phyloP scores from a whole-genome alignment of 108 stramenopile species.

The Conticribra guillardii region DNA sequence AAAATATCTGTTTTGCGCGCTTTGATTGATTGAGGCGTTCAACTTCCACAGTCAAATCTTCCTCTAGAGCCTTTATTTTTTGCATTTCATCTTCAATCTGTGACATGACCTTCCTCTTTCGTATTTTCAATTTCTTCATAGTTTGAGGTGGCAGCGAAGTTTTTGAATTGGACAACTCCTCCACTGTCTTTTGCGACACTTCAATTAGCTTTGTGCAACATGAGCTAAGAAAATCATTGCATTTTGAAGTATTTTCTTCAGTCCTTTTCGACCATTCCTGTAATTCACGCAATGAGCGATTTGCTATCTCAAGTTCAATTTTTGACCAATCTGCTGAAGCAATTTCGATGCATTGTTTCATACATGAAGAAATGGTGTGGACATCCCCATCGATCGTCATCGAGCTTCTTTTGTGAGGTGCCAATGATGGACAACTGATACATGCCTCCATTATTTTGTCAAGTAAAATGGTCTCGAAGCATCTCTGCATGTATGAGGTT shows the following conservation, averaged over 20 bases:
- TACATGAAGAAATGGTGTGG: not conserved
- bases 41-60: slow-evolving; percentile 27
- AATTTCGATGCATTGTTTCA: not conserved
- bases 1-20: slow-evolving; percentile 20
- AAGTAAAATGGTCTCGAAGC: slow-evolving; percentile 29
- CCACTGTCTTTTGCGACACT: not conserved
- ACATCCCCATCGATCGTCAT: no score
- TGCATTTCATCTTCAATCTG: slow-evolving; percentile 8
- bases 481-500: not conserved
- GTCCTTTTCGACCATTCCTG: slow-evolving; percentile 3
- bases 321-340: slow-evolving; percentile 7
- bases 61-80: slow-evolving; percentile 31
- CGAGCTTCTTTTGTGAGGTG: not conserved
- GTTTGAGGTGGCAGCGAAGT: not conserved
- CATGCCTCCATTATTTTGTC: slow-evolving; percentile 10
- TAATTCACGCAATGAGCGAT: slow-evolving; percentile 1
- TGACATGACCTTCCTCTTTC: not conserved
- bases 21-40: slow-evolving; percentile 21
- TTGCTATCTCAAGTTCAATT: slow-evolving; percentile 3
- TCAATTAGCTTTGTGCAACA: not conserved
- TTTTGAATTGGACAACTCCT: not conserved
- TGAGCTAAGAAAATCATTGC: not conserved
- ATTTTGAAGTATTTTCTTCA: not conserved
- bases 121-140: not conserved
- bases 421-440: not conserved